Evolutionary conservation across 176 grass and related monocot species (phyloP).

Genomic region (Carex cristatella): DNA sequence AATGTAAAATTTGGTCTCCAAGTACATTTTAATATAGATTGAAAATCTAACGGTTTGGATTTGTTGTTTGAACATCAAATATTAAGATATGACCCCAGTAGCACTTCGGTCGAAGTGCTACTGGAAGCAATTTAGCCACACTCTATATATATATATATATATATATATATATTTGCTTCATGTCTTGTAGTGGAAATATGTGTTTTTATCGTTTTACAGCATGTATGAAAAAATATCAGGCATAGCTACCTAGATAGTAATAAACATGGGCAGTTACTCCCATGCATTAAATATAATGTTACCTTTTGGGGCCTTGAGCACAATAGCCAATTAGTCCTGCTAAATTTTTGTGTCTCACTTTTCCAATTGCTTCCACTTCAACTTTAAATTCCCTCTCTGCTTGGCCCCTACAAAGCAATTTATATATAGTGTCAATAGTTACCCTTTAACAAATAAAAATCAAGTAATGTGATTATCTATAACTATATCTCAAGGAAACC

Average conservation of each 20-base stretch:
- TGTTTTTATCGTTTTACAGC: constrained; percentile 3
- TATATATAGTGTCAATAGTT: not conserved
- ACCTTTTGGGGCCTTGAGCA: constrained; percentile 89
- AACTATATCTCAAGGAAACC: not conserved
- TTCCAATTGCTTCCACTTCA: constrained; percentile 93
- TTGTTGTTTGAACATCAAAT: too few species aligned
- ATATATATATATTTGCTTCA: too few species aligned
- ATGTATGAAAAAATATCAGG: not conserved
- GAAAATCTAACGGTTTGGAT: too few species aligned
- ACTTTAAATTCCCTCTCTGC: constrained; percentile 99
- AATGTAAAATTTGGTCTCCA: too few species aligned
- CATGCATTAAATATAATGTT: not conserved
- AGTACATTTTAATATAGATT: too few species aligned
- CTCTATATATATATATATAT: too few species aligned
- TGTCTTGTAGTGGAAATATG: too few species aligned
- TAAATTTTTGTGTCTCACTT: constrained; percentile 92
- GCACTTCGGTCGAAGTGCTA: too few species aligned
- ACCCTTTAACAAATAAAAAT: not conserved
- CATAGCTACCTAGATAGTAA: not conserved
- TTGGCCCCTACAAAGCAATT: constrained; percentile 51
- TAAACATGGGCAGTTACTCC: not conserved
- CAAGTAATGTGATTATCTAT: not conserved
- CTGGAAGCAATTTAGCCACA: too few species aligned
- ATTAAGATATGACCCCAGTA: too few species aligned
- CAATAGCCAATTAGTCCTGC: constrained; percentile 85